These are phyloP conservation scores for Ceratobasidium theobromae DNA, from an alignment of 1,284 basidiomycete species.

Conservation along the genomic window DNA sequence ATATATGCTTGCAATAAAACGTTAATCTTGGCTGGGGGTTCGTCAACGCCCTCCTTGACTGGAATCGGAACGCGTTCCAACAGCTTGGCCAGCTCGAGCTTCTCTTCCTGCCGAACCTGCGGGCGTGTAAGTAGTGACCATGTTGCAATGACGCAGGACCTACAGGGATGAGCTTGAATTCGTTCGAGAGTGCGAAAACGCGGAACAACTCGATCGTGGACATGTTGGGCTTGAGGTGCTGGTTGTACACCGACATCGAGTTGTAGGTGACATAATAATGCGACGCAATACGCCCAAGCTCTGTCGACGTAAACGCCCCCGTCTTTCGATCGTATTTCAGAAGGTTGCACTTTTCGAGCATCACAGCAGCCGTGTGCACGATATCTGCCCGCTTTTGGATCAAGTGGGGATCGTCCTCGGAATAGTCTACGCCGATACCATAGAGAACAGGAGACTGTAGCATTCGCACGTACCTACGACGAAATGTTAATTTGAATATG, in stretches of 20 bases:
- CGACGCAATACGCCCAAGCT: constrained; percentile 92
- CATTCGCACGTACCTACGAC: constrained; percentile 88
- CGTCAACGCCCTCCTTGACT: constrained; percentile 95
- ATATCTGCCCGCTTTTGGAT: constrained; percentile 96
- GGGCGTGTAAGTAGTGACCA: neutral
- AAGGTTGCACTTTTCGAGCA: constrained; percentile 92
- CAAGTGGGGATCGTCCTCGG: constrained; percentile 79
- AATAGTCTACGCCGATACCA: constrained; percentile 87
- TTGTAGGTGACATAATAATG: constrained; percentile 96
- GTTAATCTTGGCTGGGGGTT: constrained; percentile 97
- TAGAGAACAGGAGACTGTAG: constrained; percentile 88
- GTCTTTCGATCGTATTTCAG: constrained; percentile 91
- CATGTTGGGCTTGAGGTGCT: constrained; percentile 88
- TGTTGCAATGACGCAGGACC: constrained; percentile 35
- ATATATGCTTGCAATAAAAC: constrained; percentile 95
- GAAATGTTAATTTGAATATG: constrained; percentile 13
- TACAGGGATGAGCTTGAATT: constrained; percentile 94
- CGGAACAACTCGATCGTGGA: constrained; percentile 90
- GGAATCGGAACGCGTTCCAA: constrained; percentile 96
- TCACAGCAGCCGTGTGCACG: constrained; percentile 87
- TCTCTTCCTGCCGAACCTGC: constrained; percentile 72
- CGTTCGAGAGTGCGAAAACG: constrained; percentile 94
- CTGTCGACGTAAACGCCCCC: constrained; percentile 88
- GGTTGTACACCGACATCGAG: constrained; percentile 97
- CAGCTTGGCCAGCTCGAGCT: constrained; percentile 89